Evolutionary conservation across 495 filamentous ascomycete species (phyloP), one percentile per base, ranked within the genome.

Genomic region (Parathielavia appendiculata): DNA sequence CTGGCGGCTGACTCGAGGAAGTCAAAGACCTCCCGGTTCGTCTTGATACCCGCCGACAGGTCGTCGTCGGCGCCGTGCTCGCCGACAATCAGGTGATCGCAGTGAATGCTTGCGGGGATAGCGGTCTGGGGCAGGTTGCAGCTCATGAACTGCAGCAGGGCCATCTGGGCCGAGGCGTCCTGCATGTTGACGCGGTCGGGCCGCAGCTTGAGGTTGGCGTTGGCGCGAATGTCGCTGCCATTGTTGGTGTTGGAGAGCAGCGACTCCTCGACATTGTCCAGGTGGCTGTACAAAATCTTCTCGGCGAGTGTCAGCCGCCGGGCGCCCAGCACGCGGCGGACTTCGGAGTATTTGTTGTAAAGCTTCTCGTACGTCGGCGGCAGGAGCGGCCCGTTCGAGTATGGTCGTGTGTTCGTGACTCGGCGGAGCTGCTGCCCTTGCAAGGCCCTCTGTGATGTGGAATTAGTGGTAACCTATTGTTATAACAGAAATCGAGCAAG

Each of bases 131-230:
- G 86, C 19, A 97, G 79, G 59, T 88, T 89, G 69, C 93, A 97
- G 22, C 90, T 89, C 92, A 98, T 98, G 81, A 98, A 98, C 73
- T 98, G 93, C 48, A 98, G 75, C 57, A 98, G 75, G 13, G 93
- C 93, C 93, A 97, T 98, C 74, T 98, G 93, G 16, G 93, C 93
- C 1, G 91, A 96, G 32, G 93, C 93, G 81, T 98, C 93, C 72
- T 98, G 93, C 93, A 97, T 97, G 45, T 95, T 95, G 56, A 98
- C 93, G 51, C 93, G 80, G 70, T 98, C 93, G 4, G 95, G 93
- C 77, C 96, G 96, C 74, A 98, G 86, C 79, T 97, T 96, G 73
- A 98, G 80, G 73, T 92, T 95, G 55, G 92, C 93, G 63, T 83
- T 85, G 58, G 92, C 93, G 46, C 93, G 84, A 58, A 97, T 86